Percentiles rank a stretch among this genome's conserved stretches.
Conservation (phyloP, 2,329 filamentous ascomycete species). For the Aspergillus brunneoviolaceus region DNA sequence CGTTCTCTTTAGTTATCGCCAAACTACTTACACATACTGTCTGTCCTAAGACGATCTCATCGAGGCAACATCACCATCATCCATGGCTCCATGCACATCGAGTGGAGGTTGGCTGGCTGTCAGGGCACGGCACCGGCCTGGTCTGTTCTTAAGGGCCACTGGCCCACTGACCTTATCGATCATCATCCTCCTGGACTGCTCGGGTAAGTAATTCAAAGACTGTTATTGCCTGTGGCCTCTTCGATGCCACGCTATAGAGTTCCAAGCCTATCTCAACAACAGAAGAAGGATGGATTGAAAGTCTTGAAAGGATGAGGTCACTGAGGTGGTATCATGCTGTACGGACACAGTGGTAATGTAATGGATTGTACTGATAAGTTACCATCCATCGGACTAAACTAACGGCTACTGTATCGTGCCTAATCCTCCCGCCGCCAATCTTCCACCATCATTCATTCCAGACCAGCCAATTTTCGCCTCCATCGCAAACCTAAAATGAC, state of each 20-base stretch:
- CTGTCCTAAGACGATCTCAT: conserved; percentile 6
- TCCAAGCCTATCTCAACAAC: conserved; percentile 9
- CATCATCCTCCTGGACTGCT: not conserved
- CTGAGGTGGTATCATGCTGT: not conserved
- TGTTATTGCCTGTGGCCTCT: too few relatives aligned
- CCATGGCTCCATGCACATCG: conserved; percentile 12
- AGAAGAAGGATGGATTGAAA: not conserved
- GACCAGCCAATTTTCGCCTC: conserved; percentile 14
- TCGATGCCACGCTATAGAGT: too few relatives aligned
- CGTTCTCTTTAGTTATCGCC: too few relatives aligned
- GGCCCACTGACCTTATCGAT: conserved; percentile 7
- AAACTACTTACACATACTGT: too few relatives aligned
- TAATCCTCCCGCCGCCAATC: conserved; percentile 24
- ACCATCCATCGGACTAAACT: conserved; percentile 4
- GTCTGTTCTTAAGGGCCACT: conserved; percentile 2
- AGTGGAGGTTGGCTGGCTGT: conserved; percentile 13
- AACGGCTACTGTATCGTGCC: conserved; percentile 17
- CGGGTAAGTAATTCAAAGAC: not conserved
- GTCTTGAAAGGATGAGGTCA: not conserved
- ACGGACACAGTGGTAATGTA: not conserved
- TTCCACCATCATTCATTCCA: conserved; percentile 19
- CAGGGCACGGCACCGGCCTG: conserved; percentile 15
- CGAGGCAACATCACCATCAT: conserved; percentile 12
- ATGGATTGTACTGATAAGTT: not conserved
- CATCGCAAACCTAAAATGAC: conserved; percentile 16